A percentile compares a stretch with the other conserved stretches of the same genome.
Evolutionary conservation across 2,329 filamentous ascomycete genomes (phyloP).

Genomic region (Dactylellina sp.): DNA sequence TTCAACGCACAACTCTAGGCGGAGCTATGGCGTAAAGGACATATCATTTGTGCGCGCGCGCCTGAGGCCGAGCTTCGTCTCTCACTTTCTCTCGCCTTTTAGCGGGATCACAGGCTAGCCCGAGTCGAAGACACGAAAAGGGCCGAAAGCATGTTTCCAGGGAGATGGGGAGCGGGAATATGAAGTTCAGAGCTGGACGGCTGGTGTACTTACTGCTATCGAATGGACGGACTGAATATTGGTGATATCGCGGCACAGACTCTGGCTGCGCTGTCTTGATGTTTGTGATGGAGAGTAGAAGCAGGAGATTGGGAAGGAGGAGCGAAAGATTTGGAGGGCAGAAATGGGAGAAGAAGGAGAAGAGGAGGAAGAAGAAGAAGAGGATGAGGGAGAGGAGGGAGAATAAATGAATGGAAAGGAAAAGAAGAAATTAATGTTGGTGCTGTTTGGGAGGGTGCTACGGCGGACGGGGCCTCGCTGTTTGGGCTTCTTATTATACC

Average conservation of each 20-base stretch:
- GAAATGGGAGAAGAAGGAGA: constrained; percentile 59
- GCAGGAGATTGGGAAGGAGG: constrained; percentile 58
- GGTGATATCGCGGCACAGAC: constrained; percentile 11
- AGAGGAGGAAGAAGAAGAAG: constrained; percentile 1
- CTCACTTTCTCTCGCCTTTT: too few relatives aligned
- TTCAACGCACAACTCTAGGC: too few relatives aligned
- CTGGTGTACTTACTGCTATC: constrained; percentile 6
- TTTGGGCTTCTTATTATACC: constrained; percentile 54
- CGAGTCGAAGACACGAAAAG: too few relatives aligned
- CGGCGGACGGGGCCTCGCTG: constrained; percentile 11
- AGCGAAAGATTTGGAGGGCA: constrained; percentile 58
- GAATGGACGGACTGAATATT: not conserved
- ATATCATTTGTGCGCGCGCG: too few relatives aligned
- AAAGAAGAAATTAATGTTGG: constrained; percentile 51
- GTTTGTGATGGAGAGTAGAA: constrained; percentile 45
- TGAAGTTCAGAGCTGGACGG: not conserved
- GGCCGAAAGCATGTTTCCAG: not conserved
- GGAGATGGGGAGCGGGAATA: not conserved
- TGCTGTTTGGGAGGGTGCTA: constrained; percentile 32
- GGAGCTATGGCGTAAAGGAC: too few relatives aligned
- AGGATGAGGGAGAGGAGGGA: constrained; percentile 58
- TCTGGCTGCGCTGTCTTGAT: constrained; percentile 11
- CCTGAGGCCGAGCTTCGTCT: too few relatives aligned
- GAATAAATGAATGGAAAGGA: constrained; percentile 61
- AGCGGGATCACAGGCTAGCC: too few relatives aligned